Conservation (phyloP, 73 alveolate genomes). For the Durusdinium trenchii region DNA sequence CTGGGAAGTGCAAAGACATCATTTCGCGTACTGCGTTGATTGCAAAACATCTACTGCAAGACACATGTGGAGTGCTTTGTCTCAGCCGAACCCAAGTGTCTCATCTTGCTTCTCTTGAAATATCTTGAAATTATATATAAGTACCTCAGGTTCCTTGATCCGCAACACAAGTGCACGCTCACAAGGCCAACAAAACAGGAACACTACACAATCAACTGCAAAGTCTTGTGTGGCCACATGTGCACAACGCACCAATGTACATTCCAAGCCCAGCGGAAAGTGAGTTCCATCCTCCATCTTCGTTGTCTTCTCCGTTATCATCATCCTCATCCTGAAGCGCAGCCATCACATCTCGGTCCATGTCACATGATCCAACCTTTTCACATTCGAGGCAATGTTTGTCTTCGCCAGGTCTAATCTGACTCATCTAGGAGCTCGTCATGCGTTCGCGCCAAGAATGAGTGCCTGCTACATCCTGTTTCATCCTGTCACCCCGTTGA, state of each 20-base stretch:
- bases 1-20: neutral
- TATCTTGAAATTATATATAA: too few species aligned
- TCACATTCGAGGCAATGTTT: too few species aligned
- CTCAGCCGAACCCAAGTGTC: too few species aligned
- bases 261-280: neutral
- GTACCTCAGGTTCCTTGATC: neutral
- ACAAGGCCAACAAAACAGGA: neutral
- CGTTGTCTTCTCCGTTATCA: conserved; percentile 4
- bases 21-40: too few species aligned
- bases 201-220: neutral
- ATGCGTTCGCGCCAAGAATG: neutral
- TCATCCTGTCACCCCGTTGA: too few species aligned
- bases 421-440: neutral
- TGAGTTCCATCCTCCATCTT: neutral
- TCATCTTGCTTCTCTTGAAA: too few species aligned
- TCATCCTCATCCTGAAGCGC: conserved; percentile 44
- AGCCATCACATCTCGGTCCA: too few species aligned
- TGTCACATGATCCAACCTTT: too few species aligned
- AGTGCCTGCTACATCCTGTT: too few species aligned
- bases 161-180: neutral
- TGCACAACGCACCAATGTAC: neutral
- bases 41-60: too few species aligned
- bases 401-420: neutral
- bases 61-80: too few species aligned
- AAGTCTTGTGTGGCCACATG: neutral